Base-by-base conservation (phyloP, 768 basidiomycete species). In the Pleurotus eryngii region DNA sequence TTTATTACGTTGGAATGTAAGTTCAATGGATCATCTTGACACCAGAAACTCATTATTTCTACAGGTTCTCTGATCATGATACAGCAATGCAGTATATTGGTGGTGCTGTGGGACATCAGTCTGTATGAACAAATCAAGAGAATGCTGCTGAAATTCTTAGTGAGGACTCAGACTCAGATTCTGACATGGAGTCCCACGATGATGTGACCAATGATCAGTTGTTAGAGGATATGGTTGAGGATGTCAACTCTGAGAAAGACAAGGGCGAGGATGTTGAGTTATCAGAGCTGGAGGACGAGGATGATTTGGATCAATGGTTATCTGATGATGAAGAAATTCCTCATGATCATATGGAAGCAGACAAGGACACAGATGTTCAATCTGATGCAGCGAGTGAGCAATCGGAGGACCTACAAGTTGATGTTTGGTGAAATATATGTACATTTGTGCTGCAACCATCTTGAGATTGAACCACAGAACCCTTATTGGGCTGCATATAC, bases 51-150 rank as follows among this genome's bases (percentile, higher is more conserved):
- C 24, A 35, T 18, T 8, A 11, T 18, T n/a, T 12, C n/a, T 49
- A 14, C 43, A 68, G 67, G 11, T 66, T 64, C 46, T 59, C 60
- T 8, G 67, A 68, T 42, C 53, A 65, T 7, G 68, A 70, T 49
- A 69, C 66, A 58, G 59, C 62, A 17, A 69, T 71, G 67, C 46
- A 58, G 0, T 63, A 61, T 7, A 37, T 48, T 3, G 71, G 69
- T 0, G 60, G 65, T 0, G 65, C 67, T 0, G 48, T 72, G n/a
- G 68, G 72, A 0, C 71, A 73, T 49, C 46, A 54, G 26, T 22
- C 22, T 22, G 22, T n/a, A 3, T 22, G 20, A 4, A 42, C 40
- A 42, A 2, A 22, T 24, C 18, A 22, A 22, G 22, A 22, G 22
- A 22, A 22, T 22, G 22, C 22, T 3, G 3, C 22, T 2, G 26